phyloP scores from a whole-genome alignment of 805 yeast genomes.

The Metschnikowia continentalis region DNA sequence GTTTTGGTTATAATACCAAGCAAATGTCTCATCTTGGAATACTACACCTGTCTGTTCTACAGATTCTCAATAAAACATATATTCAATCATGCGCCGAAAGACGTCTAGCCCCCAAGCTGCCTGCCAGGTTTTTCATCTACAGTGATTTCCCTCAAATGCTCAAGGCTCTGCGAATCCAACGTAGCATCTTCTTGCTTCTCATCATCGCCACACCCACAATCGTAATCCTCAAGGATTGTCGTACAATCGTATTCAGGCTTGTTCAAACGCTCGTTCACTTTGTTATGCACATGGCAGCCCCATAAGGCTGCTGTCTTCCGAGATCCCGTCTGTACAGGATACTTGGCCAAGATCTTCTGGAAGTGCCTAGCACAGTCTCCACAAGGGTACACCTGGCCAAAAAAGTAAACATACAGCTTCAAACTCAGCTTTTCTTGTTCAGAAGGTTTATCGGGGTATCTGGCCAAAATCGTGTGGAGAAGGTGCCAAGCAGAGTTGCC shows the following conservation, averaged over 20 bases:
- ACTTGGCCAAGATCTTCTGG: conserved; percentile 57
- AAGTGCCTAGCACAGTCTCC: conserved; percentile 97
- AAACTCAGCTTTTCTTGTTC: conserved; percentile 60
- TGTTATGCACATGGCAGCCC: conserved; percentile 70
- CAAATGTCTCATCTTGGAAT: too few relatives aligned
- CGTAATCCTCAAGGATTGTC: conserved; percentile 81
- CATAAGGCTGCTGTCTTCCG: conserved; percentile 84
- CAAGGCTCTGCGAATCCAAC: conserved; percentile 28
- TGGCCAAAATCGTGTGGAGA: conserved; percentile 85
- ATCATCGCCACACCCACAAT: conserved; percentile 90
- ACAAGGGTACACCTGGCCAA: conserved; percentile 93
- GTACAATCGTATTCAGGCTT: conserved; percentile 74
- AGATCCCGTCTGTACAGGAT: conserved; percentile 80
- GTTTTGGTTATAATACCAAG: too few relatives aligned
- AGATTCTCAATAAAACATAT: background rate
- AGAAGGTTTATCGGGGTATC: conserved; percentile 84
- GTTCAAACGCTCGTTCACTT: conserved; percentile 21
- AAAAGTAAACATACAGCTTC: conserved; percentile 58
- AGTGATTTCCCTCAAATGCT: conserved; percentile 43
- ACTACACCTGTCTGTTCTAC: background rate
- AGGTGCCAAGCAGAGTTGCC: conserved; percentile 90
- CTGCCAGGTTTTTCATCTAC: conserved; percentile 44
- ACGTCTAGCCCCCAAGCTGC: conserved; percentile 36
- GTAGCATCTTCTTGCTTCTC: conserved; percentile 50
- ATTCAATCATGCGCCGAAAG: background rate